These are phyloP conservation scores for Scorias spongiosa DNA, from an alignment of 2,329 filamentous ascomycete species.

Conservation along the genomic window DNA sequence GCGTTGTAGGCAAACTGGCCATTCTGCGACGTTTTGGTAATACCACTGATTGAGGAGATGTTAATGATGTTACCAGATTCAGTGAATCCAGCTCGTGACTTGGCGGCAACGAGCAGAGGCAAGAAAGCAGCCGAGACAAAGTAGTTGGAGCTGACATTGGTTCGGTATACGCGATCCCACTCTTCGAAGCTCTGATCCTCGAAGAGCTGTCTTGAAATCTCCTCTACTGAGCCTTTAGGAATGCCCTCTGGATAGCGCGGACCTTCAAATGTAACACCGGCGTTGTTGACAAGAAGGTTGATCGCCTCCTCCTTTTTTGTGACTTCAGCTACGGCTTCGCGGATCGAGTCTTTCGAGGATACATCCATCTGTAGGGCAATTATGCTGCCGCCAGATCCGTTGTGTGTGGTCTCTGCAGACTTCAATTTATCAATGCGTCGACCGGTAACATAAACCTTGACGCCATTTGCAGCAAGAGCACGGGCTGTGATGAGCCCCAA, in stretches of 20 bases:
- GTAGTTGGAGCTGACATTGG: conserved; percentile 30
- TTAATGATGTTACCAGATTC: conserved; percentile 26
- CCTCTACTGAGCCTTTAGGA: conserved; percentile 24
- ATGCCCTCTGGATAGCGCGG: not conserved
- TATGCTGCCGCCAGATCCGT: conserved; percentile 47
- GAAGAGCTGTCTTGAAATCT: conserved; percentile 42
- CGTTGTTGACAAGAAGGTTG: conserved; percentile 20
- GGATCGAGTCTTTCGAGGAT: conserved; percentile 17
- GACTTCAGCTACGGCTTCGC: conserved; percentile 12
- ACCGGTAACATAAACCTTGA: conserved; percentile 33
- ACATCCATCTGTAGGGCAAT: conserved; percentile 18
- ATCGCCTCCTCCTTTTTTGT: conserved; percentile 15
- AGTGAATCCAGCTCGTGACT: not conserved
- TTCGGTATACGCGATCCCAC: conserved; percentile 29
- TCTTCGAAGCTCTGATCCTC: conserved; percentile 24
- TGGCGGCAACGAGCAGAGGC: conserved; percentile 26
- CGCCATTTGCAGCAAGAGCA: conserved; percentile 32
- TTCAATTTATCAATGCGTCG: conserved; percentile 31
- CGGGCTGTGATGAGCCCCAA: conserved; percentile 34
- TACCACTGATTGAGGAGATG: conserved; percentile 29
- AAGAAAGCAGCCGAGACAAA: conserved; percentile 31
- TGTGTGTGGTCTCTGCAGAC: conserved; percentile 29
- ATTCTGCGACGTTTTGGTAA: conserved; percentile 29
- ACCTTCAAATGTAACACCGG: conserved; percentile 12
- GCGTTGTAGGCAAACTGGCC: conserved; percentile 33